Evolutionary conservation across 768 basidiomycete species (phyloP).

Genomic region (Termitomyces sp.): DNA sequence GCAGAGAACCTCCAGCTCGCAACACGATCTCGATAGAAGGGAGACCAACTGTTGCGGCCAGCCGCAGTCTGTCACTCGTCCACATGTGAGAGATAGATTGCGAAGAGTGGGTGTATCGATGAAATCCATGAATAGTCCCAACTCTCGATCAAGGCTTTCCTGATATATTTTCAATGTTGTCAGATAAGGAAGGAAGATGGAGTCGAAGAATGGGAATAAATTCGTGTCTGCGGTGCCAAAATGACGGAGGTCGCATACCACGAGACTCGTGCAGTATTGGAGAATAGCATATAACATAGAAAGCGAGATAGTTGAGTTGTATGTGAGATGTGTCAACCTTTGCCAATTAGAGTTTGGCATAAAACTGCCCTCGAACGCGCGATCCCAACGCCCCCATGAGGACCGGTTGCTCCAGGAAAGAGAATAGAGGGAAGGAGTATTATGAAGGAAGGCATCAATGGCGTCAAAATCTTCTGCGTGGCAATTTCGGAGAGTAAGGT

Average conservation of each 20-base stretch:
- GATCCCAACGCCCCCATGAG: not conserved
- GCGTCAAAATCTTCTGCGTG: not conserved
- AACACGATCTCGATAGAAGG: not conserved
- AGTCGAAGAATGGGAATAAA: not conserved
- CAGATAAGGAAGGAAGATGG: not conserved
- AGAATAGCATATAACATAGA: not conserved
- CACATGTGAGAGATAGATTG: not conserved
- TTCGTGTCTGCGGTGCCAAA: not conserved
- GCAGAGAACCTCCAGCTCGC: not conserved
- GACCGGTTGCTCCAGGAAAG: not conserved
- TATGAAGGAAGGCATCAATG: not conserved
- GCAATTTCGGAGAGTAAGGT: not conserved
- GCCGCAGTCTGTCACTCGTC: not conserved
- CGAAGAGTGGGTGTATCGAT: not conserved
- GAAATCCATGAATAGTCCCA: not conserved
- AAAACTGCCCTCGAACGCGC: not conserved
- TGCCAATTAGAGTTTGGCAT: not conserved
- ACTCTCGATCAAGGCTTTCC: not conserved
- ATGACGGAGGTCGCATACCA: not conserved
- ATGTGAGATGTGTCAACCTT: not conserved
- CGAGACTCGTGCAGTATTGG: not conserved
- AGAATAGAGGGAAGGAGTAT: not conserved
- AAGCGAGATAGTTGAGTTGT: constrained; percentile 1
- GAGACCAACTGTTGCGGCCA: not conserved
- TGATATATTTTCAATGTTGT: not conserved